Conservation (phyloP, 345 rosid genomes). For the Camelina hispida region DNA sequence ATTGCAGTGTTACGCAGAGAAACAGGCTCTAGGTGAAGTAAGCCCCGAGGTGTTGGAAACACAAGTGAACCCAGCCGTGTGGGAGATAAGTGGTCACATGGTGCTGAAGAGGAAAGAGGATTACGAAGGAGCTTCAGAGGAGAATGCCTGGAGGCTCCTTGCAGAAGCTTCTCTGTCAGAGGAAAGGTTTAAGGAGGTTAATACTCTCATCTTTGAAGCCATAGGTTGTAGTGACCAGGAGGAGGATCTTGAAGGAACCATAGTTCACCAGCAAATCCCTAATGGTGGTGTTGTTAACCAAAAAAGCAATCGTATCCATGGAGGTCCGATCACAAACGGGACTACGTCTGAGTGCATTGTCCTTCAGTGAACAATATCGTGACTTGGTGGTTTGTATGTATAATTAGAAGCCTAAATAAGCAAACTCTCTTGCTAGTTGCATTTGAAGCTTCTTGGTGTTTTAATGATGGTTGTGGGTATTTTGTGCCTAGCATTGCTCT, state of each 20-base stretch:
- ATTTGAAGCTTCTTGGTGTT: slow-evolving; percentile 35
- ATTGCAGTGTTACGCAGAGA: slow-evolving; percentile 95
- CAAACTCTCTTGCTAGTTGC: slow-evolving; percentile 43
- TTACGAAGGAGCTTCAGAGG: slow-evolving; percentile 91
- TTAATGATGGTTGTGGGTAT: slow-evolving; percentile 23
- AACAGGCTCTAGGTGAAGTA: slow-evolving; percentile 98
- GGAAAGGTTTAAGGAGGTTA: slow-evolving; percentile 87
- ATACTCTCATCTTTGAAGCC: slow-evolving; percentile 70
- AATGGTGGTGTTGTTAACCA: slow-evolving; percentile 30
- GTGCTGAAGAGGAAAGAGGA: slow-evolving; percentile 94
- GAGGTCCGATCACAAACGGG: slow-evolving; percentile 54
- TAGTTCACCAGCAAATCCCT: slow-evolving; percentile 41
- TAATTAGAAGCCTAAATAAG: slow-evolving; percentile 44
- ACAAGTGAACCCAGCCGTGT: slow-evolving; percentile 98
- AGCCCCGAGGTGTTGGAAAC: slow-evolving; percentile 84
- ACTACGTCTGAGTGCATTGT: slow-evolving; percentile 70
- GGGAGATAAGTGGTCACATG: slow-evolving; percentile 99
- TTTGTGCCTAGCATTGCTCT: slow-evolving; percentile 20
- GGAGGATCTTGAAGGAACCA: slow-evolving; percentile 31
- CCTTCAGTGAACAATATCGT: slow-evolving; percentile 54
- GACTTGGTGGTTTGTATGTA: slow-evolving; percentile 26
- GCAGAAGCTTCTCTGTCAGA: slow-evolving; percentile 92
- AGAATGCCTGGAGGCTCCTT: slow-evolving; percentile 92
- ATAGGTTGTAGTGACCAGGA: slow-evolving; percentile 44
- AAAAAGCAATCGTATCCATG: slow-evolving; percentile 46